These are phyloP conservation scores for Lophium mytilinum DNA, from an alignment of 495 filamentous ascomycete genomes.

Conservation along the genomic window DNA sequence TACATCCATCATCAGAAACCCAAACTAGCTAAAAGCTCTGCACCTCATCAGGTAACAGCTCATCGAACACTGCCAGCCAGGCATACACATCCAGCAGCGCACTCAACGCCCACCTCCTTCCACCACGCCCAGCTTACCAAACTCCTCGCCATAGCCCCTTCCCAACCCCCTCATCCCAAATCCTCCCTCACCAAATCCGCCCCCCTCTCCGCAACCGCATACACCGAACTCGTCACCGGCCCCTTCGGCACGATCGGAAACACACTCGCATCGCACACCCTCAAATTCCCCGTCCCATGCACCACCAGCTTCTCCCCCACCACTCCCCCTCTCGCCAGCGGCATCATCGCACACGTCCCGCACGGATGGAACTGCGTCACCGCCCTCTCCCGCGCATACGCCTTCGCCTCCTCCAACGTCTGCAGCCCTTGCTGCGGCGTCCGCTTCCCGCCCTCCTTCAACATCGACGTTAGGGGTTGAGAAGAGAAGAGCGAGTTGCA, in stretches of 20 bases:
- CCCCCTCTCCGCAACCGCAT: constrained; percentile 8
- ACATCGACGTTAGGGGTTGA: not conserved
- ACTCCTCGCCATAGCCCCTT: too few species aligned
- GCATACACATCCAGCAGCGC: too few species aligned
- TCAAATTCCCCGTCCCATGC: constrained; percentile 4
- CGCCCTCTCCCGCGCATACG: not conserved
- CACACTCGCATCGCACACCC: constrained; percentile 12
- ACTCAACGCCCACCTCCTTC: too few species aligned
- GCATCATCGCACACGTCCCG: constrained; percentile 16
- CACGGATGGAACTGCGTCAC: constrained; percentile 3
- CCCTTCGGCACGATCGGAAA: constrained; percentile 5
- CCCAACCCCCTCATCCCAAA: too few species aligned
- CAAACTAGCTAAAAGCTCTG: too few species aligned
- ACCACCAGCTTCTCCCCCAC: constrained; percentile 10
- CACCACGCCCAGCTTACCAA: too few species aligned
- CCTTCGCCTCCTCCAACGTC: not conserved
- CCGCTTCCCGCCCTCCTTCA: not conserved
- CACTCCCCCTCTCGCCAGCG: not conserved
- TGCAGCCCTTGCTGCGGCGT: not conserved
- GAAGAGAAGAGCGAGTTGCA: not conserved
- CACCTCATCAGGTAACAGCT: too few species aligned
- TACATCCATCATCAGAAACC: too few species aligned
- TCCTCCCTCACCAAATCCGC: constrained; percentile 5
- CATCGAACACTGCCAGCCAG: too few species aligned
- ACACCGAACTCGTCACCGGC: not conserved